Conservation (phyloP, 371 early-diverging fungal genomes). For the Apophysomyces variabilis region DNA sequence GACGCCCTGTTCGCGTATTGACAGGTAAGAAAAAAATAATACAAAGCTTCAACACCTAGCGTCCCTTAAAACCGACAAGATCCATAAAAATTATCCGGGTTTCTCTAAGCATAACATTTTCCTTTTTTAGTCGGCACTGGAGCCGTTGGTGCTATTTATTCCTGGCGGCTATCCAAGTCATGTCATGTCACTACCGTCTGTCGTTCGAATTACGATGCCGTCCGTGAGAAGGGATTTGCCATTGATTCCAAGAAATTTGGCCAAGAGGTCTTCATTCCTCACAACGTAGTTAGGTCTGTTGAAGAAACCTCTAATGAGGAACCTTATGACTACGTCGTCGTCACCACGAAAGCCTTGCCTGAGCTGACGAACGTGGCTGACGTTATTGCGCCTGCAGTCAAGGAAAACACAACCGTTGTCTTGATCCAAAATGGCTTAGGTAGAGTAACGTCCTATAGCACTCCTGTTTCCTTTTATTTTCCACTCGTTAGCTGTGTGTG, state of each 20-base stretch:
- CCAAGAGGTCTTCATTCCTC: slow-evolving; percentile 63
- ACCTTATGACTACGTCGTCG: slow-evolving; percentile 73
- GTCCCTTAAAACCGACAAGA: background rate
- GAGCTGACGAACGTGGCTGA: slow-evolving; percentile 65
- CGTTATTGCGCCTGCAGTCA: slow-evolving; percentile 67
- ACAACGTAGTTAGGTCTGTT: slow-evolving; percentile 58
- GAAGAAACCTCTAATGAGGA: slow-evolving; percentile 47
- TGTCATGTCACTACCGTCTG: slow-evolving; percentile 76
- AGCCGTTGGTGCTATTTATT: slow-evolving; percentile 79
- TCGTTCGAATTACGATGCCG: slow-evolving; percentile 78
- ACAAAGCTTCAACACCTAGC: background rate
- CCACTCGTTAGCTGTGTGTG: background rate
- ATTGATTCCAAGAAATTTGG: slow-evolving; percentile 72
- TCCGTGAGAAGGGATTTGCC: slow-evolving; percentile 65
- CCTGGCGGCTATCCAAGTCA: slow-evolving; percentile 68
- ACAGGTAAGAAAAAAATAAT: slow-evolving; percentile 13
- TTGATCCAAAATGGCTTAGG: slow-evolving; percentile 90
- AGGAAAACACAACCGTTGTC: slow-evolving; percentile 66
- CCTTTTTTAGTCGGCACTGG: slow-evolving; percentile 75
- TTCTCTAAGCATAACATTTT: background rate
- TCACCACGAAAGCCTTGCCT: slow-evolving; percentile 80
- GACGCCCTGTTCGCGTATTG: slow-evolving; percentile 14
- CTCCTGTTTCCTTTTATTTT: background rate
- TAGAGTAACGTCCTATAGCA: background rate
- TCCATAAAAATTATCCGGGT: background rate